These are phyloP conservation scores for Phytophthora constricta DNA, from an alignment of 352 stramenopile genomes.

Conservation along the genomic window DNA sequence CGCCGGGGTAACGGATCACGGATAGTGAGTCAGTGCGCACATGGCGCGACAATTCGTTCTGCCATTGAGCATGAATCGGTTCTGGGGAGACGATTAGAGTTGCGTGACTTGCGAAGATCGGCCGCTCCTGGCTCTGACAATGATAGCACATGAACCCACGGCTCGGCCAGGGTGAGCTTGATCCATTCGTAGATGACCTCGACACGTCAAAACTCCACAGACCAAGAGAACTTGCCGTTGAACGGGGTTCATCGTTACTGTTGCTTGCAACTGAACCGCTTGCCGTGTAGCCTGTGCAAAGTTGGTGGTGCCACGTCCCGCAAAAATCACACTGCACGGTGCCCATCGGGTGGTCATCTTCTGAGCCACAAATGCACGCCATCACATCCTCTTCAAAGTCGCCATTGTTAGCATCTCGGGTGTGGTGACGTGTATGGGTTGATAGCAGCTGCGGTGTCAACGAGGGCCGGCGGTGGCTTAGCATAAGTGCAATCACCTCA, in stretches of 20 bases:
- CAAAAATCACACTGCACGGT: constrained; percentile 64
- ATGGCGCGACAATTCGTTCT: constrained; percentile 86
- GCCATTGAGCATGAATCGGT: constrained; percentile 92
- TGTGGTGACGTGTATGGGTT: neutral
- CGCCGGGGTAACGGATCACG: constrained; percentile 63
- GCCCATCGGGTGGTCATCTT: constrained; percentile 42
- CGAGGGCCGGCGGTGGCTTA: constrained; percentile 56
- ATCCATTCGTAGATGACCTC: neutral
- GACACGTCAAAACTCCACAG: constrained; percentile 33
- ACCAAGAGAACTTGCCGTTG: constrained; percentile 1
- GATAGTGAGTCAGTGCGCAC: constrained; percentile 56
- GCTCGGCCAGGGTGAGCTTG: constrained; percentile 6
- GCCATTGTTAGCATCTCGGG: neutral
- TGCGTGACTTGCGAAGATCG: constrained; percentile 59
- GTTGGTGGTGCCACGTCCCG: constrained; percentile 62
- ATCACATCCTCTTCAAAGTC: neutral
- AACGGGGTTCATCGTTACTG: neutral
- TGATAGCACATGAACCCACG: constrained; percentile 68
- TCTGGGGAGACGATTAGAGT: constrained; percentile 94
- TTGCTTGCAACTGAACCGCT: neutral
- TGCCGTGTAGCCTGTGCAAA: constrained; percentile 56
- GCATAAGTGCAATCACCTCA: constrained; percentile 69
- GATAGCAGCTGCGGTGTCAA: constrained; percentile 25
- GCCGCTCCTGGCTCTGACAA: constrained; percentile 52
- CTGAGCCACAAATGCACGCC: constrained; percentile 65